Percentiles rank a stretch among this genome's conserved stretches.
Conservation (phyloP, 495 filamentous ascomycete species). For the Aspergillus steynii region DNA sequence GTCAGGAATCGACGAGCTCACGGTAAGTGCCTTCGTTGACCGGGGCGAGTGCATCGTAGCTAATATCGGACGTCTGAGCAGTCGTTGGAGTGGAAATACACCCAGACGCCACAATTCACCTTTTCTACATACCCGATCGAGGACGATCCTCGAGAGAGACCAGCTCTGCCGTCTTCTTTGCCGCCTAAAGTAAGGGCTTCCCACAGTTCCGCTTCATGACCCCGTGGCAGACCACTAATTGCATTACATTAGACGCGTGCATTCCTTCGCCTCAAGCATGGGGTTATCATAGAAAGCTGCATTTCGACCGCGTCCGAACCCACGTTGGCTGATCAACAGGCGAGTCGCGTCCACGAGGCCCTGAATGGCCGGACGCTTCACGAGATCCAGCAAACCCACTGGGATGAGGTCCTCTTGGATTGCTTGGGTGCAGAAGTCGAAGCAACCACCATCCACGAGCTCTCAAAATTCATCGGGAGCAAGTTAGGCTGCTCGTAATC, state of each 20-base stretch:
- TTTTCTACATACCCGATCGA: constrained; percentile 60
- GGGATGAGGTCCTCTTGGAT: constrained; percentile 29
- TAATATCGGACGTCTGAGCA: constrained; percentile 24
- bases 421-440: constrained; percentile 18
- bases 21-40: constrained; percentile 30
- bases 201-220: not conserved
- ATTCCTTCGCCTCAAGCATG: constrained; percentile 45
- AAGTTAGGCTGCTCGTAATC: constrained; percentile 21
- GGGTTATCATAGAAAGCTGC: constrained; percentile 44
- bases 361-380: constrained; percentile 44
- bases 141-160: constrained; percentile 55
- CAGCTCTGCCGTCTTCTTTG: constrained; percentile 43
- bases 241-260: constrained; percentile 31
- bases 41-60: not conserved
- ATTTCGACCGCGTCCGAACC: constrained; percentile 43
- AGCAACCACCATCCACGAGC: constrained; percentile 10
- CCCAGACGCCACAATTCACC: constrained; percentile 82
- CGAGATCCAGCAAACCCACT: constrained; percentile 36
- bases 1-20: constrained; percentile 63
- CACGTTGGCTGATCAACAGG: constrained; percentile 36
- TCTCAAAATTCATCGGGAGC: constrained; percentile 24
- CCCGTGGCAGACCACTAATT: not conserved
- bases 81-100: constrained; percentile 76
- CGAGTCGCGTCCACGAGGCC: constrained; percentile 31
- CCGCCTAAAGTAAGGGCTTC: constrained; percentile 35